phyloP scores from a whole-genome alignment of 768 basidiomycete species.

The Krasilnikovozyma curviuscula region DNA sequence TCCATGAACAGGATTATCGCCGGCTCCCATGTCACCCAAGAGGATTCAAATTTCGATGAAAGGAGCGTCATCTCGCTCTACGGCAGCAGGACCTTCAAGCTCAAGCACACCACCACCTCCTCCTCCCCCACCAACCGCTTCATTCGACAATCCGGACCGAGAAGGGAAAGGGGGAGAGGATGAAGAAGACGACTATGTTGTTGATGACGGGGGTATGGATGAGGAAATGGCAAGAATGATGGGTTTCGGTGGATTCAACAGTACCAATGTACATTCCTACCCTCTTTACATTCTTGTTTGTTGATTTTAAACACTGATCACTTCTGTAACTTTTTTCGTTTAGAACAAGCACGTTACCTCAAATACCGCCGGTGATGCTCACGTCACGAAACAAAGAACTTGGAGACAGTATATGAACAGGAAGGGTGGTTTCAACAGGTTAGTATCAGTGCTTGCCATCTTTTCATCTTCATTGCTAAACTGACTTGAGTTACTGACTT shows the following conservation, averaged over 20 bases:
- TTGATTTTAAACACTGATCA: not conserved
- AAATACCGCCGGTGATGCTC: slow-evolving; percentile 21
- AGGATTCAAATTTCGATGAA: too few relatives aligned
- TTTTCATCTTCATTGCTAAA: not conserved
- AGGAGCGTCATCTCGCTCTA: too few relatives aligned
- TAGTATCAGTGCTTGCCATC: slow-evolving; percentile 9
- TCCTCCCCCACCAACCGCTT: too few relatives aligned
- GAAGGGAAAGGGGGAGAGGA: slow-evolving; percentile 18
- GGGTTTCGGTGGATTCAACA: slow-evolving; percentile 71
- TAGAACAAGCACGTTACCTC: slow-evolving; percentile 44
- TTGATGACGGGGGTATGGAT: slow-evolving; percentile 43
- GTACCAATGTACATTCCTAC: slow-evolving; percentile 49
- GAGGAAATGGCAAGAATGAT: slow-evolving; percentile 73
- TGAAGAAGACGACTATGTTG: slow-evolving; percentile 40
- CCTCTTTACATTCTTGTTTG: not conserved
- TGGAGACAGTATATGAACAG: slow-evolving; percentile 99
- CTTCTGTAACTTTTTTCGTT: slow-evolving; percentile 25
- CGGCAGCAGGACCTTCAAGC: too few relatives aligned
- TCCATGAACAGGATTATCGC: too few relatives aligned
- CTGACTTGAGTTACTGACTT: not conserved
- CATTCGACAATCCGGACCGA: too few relatives aligned
- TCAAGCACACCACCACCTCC: too few relatives aligned
- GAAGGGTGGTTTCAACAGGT: slow-evolving; percentile 67
- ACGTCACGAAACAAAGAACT: slow-evolving; percentile 47
- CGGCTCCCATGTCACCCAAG: too few relatives aligned